Conservation (phyloP, 1,284 basidiomycete species). For the Boletus semigastroideus region DNA sequence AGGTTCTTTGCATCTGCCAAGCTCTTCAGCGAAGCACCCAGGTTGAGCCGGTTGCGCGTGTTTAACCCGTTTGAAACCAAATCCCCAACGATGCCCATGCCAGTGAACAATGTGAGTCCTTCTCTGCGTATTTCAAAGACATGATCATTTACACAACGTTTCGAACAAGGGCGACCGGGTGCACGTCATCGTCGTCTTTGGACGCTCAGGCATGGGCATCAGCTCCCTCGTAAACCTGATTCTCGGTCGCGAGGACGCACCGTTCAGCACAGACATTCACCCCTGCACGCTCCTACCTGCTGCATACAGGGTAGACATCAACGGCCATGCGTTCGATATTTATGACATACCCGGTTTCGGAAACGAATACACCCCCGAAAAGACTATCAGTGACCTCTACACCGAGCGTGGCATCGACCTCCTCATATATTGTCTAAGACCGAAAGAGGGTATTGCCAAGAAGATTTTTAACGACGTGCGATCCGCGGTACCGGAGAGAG, state of each 20-base stretch:
- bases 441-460: conserved; percentile 30
- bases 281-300: conserved; percentile 26
- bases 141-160: neutral
- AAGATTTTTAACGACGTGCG: conserved; percentile 28
- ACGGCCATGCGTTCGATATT: conserved; percentile 31
- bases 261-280: conserved; percentile 33
- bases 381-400: conserved; percentile 28
- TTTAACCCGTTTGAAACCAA: conserved; percentile 28
- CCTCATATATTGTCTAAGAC: conserved; percentile 30
- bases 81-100: conserved; percentile 25
- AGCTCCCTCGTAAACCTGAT: conserved; percentile 32
- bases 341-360: conserved; percentile 32
- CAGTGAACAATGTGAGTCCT: conserved; percentile 28
- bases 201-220: conserved; percentile 33
- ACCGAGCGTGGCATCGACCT: conserved; percentile 31
- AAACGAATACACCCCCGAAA: conserved; percentile 22
- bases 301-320: conserved; percentile 30
- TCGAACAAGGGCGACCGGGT: conserved; percentile 28
- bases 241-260: conserved; percentile 33
- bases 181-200: conserved; percentile 32
- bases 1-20: conserved; percentile 22
- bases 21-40: conserved; percentile 25
- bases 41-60: conserved; percentile 25
- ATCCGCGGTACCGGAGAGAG: conserved; percentile 27
- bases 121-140: neutral